phyloP scores from a whole-genome alignment of 768 basidiomycete species.

The Amylocystis lapponica region DNA sequence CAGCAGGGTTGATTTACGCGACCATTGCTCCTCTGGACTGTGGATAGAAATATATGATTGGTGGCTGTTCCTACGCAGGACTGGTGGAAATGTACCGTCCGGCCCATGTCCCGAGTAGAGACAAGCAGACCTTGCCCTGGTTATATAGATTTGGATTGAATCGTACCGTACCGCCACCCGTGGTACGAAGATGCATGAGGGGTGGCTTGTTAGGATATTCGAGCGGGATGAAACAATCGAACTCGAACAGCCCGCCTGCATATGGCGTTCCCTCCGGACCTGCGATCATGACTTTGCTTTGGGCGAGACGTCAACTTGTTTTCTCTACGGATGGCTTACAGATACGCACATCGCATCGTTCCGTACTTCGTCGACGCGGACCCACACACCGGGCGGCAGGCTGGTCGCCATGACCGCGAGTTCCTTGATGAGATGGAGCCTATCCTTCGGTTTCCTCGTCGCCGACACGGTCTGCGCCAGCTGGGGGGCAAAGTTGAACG shows the following conservation, averaged over 20 bases:
- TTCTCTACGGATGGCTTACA: too few relatives aligned
- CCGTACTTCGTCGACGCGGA: slow-evolving; percentile 50
- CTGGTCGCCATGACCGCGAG: slow-evolving; percentile 50
- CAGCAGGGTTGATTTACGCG: slow-evolving; percentile 44
- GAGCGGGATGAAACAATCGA: slow-evolving; percentile 52
- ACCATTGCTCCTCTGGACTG: slow-evolving; percentile 43
- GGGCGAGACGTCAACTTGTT: neutral
- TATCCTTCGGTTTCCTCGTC: slow-evolving; percentile 40
- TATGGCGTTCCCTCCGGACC: slow-evolving; percentile 67
- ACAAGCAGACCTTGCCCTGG: slow-evolving; percentile 48
- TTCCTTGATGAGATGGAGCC: slow-evolving; percentile 50
- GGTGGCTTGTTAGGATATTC: slow-evolving; percentile 45
- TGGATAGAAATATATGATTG: too few relatives aligned
- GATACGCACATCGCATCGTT: slow-evolving; percentile 48
- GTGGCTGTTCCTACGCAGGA: too few relatives aligned
- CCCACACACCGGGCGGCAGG: slow-evolving; percentile 52
- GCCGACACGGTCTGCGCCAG: slow-evolving; percentile 30
- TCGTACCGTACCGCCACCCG: slow-evolving; percentile 42
- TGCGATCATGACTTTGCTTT: slow-evolving; percentile 52
- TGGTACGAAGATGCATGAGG: slow-evolving; percentile 45
- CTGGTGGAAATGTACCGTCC: slow-evolving; percentile 30
- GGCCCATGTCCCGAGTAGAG: slow-evolving; percentile 49
- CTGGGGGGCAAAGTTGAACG: slow-evolving; percentile 31
- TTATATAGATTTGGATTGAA: slow-evolving; percentile 55
- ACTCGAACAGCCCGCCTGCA: slow-evolving; percentile 60